Conservation (phyloP, 2,329 filamentous ascomycete genomes). For the Fusarium secorum region DNA sequence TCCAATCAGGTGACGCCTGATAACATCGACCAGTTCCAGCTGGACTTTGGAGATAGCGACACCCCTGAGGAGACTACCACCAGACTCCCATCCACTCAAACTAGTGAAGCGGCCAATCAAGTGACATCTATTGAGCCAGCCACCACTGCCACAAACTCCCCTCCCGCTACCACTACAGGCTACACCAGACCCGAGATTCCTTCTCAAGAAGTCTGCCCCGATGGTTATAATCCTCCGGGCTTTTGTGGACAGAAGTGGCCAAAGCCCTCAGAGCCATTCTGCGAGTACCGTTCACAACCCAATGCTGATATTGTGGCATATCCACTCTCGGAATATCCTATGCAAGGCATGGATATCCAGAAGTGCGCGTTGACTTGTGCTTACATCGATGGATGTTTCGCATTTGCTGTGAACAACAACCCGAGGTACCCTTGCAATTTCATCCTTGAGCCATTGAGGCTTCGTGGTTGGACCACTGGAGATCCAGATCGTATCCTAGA, state of each 20-base stretch:
- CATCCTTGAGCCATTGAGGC: background rate
- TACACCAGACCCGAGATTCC: background rate
- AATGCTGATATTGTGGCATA: background rate
- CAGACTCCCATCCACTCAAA: background rate
- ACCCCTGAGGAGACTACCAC: background rate
- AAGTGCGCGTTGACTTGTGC: background rate
- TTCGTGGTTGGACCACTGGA: background rate
- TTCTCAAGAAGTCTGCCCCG: background rate
- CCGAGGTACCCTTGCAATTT: background rate
- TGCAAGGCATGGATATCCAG: background rate
- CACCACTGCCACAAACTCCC: background rate
- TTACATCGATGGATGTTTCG: background rate
- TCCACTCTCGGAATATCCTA: background rate
- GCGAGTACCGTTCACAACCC: background rate
- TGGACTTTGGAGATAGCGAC: background rate
- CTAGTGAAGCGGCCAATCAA: background rate
- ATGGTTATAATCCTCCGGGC: background rate
- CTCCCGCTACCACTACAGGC: background rate
- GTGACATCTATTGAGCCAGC: background rate
- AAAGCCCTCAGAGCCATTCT: background rate
- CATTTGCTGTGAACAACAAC: background rate
- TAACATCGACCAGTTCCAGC: slow-evolving; percentile 4
- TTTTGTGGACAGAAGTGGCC: background rate
- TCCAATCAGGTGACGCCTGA: slow-evolving; percentile 16
- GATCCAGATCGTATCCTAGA: background rate